Conservation (phyloP, 2,329 filamentous ascomycete species). For the Tolypocladium endophyticum region DNA sequence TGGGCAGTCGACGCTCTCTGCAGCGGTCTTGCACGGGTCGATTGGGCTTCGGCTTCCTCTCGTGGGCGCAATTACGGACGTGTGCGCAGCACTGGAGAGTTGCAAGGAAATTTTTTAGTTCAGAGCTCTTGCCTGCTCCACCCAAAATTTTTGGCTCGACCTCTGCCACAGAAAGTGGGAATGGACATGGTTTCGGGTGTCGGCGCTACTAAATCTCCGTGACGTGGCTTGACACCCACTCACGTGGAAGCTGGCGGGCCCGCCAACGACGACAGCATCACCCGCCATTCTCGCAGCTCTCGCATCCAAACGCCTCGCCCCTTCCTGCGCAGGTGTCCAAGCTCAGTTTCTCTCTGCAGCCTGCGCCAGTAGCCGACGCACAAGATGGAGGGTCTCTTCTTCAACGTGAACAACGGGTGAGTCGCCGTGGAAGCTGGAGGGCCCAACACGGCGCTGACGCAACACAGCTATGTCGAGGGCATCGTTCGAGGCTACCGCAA, state of each 20-base stretch:
- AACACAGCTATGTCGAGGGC: conserved; percentile 79
- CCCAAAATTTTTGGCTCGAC: conserved; percentile 26
- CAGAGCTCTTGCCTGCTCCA: conserved; percentile 24
- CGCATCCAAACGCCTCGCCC: background rate
- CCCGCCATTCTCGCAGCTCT: background rate
- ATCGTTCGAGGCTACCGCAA: conserved; percentile 97
- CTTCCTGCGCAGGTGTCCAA: background rate
- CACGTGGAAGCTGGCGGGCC: conserved; percentile 7
- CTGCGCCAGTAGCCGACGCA: background rate
- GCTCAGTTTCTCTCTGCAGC: background rate
- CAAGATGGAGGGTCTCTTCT: conserved; percentile 81
- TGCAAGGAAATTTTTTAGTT: conserved; percentile 32
- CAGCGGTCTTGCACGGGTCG: conserved; percentile 17
- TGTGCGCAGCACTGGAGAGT: conserved; percentile 21
- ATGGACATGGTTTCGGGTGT: background rate
- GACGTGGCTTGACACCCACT: conserved; percentile 4
- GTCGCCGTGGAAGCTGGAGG: conserved; percentile 14
- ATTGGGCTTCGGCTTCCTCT: conserved; percentile 23
- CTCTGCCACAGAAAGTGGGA: conserved; percentile 14
- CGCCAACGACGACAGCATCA: background rate
- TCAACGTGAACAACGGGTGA: conserved; percentile 89
- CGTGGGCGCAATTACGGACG: conserved; percentile 24
- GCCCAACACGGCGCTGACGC: conserved; percentile 17
- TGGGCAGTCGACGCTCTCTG: conserved; percentile 25
- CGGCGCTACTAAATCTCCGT: conserved; percentile 16